Evolutionary conservation across 495 filamentous ascomycete species (phyloP), one percentile per base, ranked within the genome.

Genomic region (Xylaria cubensis): DNA sequence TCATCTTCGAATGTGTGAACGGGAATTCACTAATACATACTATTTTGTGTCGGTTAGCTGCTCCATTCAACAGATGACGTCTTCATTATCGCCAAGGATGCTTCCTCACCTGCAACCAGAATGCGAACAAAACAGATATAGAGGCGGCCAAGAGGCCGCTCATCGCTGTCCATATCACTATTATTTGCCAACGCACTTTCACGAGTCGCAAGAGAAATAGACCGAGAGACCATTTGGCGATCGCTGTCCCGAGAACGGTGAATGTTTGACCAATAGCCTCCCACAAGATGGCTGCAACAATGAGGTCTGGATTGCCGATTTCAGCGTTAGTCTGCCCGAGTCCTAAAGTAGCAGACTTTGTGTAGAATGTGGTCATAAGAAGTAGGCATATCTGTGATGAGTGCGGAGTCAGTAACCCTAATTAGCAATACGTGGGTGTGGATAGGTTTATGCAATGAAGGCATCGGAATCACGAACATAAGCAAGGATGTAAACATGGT

Each of bases 211-310:
- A 72, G 15, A 83, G 72, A 41, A 83, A 83, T 29, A 82, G 77
- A 1, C 82, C 82, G 80, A 83, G 82, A 5, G 80, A 82, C 36
- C 82, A 63, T 66, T 83, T 83, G 67, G 82, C 80, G 73, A 82
- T 76, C 36, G 82, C 79, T 32, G 82, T 82, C 19, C 82, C 82
- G 2, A 73, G 77, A 61, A 83, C 78, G 62, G 80, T 80, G 64
- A 83, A 82, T 17, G 76, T 79, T 64, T 82, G 82, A 59, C 80
- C 80, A 10, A 83, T 75, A 44, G 81, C 81, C 4, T 76, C 79
- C 81, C 81, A 83, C 41, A 83, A 78, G 44, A 82, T 82, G 44
- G 81, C 80, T 17, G 3, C 51, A 19, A 56, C 51, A 13, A 56
- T 56, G n/a, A 26, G 13, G 13, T 56, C 51, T 19, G 3, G 3